These are phyloP conservation scores for Metarhizium anisopliae DNA, from an alignment of 2,329 filamentous ascomycete genomes.

Conservation along the genomic window DNA sequence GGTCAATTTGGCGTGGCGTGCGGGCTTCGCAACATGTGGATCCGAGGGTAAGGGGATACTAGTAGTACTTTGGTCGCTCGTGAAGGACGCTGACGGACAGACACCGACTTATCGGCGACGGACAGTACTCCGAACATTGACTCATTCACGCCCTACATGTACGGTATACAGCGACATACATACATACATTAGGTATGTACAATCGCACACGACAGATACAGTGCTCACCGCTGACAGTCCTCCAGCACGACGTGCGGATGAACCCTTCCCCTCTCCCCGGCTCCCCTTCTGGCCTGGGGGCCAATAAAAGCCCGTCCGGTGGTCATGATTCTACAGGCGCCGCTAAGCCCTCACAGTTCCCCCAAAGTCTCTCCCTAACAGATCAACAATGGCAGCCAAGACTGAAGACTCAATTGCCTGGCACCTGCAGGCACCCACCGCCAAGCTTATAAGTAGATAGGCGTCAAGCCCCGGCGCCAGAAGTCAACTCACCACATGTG, in stretches of 20 bases:
- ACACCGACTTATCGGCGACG: neutral
- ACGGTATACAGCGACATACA: too few species aligned
- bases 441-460: too few species aligned
- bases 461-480: too few species aligned
- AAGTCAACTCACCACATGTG: too few species aligned
- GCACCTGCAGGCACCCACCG: neutral
- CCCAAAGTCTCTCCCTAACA: neutral
- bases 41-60: slow-evolving; percentile 2
- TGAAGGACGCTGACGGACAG: neutral
- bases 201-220: too few species aligned
- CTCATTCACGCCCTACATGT: too few species aligned
- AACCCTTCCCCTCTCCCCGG: too few species aligned
- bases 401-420: neutral
- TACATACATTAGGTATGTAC: too few species aligned
- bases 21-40: slow-evolving; percentile 1
- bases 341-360: neutral
- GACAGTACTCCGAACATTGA: neutral
- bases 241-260: too few species aligned
- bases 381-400: neutral
- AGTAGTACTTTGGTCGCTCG: neutral
- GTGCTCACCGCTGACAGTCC: too few species aligned
- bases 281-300: too few species aligned
- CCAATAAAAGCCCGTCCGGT: neutral
- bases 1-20: neutral
- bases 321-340: neutral